Base-by-base conservation (phyloP, 2,329 filamentous ascomycete genomes). In the Thermomyces lanuginosus region DNA sequence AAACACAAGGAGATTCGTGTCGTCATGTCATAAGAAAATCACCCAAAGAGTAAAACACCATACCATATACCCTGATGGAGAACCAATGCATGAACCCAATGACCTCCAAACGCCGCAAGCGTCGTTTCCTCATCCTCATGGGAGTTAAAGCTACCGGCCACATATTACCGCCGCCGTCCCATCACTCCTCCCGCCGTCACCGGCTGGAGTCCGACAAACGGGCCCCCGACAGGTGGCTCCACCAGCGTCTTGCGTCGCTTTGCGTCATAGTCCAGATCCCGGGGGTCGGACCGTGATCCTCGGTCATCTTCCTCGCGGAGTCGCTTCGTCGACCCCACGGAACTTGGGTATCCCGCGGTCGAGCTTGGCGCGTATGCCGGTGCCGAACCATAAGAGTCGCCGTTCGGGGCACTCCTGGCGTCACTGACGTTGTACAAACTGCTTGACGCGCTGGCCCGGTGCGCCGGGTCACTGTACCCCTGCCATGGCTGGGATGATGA, bases 351-450 rank as follows among this genome's bases (percentile, higher is more conserved):
- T 5, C 41, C 41, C 0, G 50, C 32, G 3, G 45, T 61, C 37
- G 84, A 81, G 40, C 78, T 74, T 4, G 66, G 57, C 13, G 77
- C 64, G 9, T 72, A 28, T 2, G 32, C 64, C 17, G 69, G 66
- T 47, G 91, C 91, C 5, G 74, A 68, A 38, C 91, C 80, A 26
- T 66, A 66, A 11, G 65, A 56, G 8, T 69, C 54, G 16, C 76
- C 76, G 39, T 80, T 81, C 10, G 67, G 59, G 16, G 63, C 56
- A 24, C 61, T 69, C 14, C 80, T 69, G 33, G 81, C 77, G 46
- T 80, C 82, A 49, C 76, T 84, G 59, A 92, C 83, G 51, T 74
- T 91, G 63, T 92, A 92, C 26, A 92, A 61, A 46, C 73, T 91
- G 60, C 80, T 84, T 1, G 79, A 74, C 3, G 76, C 66, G 1